Conservation (phyloP, 495 filamentous ascomycete genomes). For the Penicillium angulare region DNA sequence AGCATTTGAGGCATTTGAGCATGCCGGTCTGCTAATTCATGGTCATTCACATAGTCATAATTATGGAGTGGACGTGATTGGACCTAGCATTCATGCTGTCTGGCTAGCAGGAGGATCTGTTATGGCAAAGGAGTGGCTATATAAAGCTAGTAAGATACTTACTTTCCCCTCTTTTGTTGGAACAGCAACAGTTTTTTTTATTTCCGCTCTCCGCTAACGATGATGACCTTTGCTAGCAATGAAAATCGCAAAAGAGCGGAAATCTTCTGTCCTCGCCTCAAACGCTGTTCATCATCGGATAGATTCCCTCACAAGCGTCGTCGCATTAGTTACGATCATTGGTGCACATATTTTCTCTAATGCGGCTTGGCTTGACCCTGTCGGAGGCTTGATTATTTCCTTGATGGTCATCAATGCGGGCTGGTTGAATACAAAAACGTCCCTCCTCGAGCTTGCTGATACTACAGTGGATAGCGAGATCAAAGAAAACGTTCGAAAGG, state of each 20-base stretch:
- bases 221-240: too few species aligned
- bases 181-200: too few species aligned
- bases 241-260: conserved; percentile 89
- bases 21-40: conserved; percentile 45
- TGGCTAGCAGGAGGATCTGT: conserved; percentile 93
- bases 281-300: conserved; percentile 96
- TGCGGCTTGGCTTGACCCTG: conserved; percentile 90
- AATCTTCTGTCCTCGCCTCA: conserved; percentile 93
- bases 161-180: too few species aligned
- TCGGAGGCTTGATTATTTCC: conserved; percentile 88
- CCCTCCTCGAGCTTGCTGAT: conserved; percentile 85
- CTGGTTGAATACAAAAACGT: conserved; percentile 75
- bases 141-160: conserved; percentile 93
- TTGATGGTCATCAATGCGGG: conserved; percentile 90
- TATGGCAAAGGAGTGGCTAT: conserved; percentile 92
- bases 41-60: conserved; percentile 59
- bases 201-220: neutral
- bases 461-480: conserved; percentile 81
- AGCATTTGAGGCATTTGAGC: conserved; percentile 59
- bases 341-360: conserved; percentile 81
- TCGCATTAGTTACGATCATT: conserved; percentile 81
- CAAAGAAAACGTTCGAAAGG: conserved; percentile 60
- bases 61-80: conserved; percentile 53
- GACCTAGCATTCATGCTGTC: conserved; percentile 85
- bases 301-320: conserved; percentile 90